A percentile compares a stretch with the other conserved stretches of the same genome.
These are phyloP conservation scores for Cochlearia excelsa DNA, from an alignment of 345 rosid species.

Conservation along the genomic window DNA sequence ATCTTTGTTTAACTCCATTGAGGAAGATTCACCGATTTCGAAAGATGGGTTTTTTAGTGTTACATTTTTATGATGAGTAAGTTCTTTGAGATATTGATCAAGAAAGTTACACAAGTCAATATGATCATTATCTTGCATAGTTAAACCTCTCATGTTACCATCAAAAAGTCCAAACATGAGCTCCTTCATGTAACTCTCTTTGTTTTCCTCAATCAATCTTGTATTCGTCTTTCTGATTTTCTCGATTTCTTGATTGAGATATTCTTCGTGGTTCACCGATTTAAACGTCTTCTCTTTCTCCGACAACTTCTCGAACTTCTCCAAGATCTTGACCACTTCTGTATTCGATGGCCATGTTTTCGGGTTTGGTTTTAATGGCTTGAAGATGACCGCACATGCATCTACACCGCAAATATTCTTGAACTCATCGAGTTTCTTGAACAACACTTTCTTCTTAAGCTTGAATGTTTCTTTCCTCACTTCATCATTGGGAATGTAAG, in stretches of 20 bases:
- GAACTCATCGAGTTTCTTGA: conserved; percentile 2
- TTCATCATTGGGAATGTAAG: neutral
- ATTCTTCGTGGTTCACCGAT: neutral
- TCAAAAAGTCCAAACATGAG: conserved; percentile 1
- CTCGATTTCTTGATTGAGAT: neutral
- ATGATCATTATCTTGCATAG: neutral
- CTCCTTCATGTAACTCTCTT: neutral
- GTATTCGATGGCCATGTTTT: neutral
- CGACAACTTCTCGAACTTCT: neutral
- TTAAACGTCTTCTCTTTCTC: neutral
- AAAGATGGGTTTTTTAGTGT: neutral
- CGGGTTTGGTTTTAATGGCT: neutral
- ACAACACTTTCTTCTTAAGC: neutral
- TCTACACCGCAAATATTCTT: neutral
- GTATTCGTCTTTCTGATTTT: neutral
- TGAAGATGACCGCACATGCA: conserved; percentile 6
- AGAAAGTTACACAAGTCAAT: neutral
- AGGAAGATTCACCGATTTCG: conserved; percentile 11
- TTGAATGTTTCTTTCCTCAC: neutral
- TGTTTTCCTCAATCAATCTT: neutral
- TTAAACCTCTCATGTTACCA: neutral
- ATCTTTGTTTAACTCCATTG: neutral
- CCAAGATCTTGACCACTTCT: neutral
- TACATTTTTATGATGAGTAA: neutral
- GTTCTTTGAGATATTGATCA: conserved; percentile 1